Percentiles rank a stretch among this genome's conserved stretches.
Evolutionary conservation across 1,139 yeast genomes (phyloP).

Genomic region (Saccharomyces hybrid): DNA sequence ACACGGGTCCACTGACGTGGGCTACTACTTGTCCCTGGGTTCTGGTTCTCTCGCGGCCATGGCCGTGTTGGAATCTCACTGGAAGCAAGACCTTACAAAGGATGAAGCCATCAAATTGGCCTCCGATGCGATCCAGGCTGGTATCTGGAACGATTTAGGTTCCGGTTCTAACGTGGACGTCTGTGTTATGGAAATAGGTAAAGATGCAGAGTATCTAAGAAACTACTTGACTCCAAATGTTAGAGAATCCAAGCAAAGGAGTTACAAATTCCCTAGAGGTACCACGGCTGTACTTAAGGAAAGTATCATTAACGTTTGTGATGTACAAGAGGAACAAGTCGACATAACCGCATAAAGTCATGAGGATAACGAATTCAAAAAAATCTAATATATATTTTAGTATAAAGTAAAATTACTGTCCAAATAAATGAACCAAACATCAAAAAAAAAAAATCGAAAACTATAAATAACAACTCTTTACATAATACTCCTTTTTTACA

Average conservation of each 20-base stretch:
- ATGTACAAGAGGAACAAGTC: slow-evolving; percentile 61
- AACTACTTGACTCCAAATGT: slow-evolving; percentile 88
- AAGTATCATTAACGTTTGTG: slow-evolving; percentile 56
- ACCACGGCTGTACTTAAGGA: slow-evolving; percentile 79
- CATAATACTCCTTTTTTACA: background rate
- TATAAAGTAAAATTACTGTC: background rate
- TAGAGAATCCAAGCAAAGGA: slow-evolving; percentile 70
- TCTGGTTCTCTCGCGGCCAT: slow-evolving; percentile 99
- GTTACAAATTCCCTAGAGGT: slow-evolving; percentile 82
- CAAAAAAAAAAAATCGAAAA: background rate
- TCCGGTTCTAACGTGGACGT: slow-evolving; percentile 97
- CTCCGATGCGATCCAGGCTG: slow-evolving; percentile 90
- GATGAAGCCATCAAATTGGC: slow-evolving; percentile 89
- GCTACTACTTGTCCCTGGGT: slow-evolving; percentile 85
- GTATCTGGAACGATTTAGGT: slow-evolving; percentile 98
- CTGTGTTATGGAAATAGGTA: slow-evolving; percentile 91
- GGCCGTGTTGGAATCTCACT: slow-evolving; percentile 89
- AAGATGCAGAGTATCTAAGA: slow-evolving; percentile 76
- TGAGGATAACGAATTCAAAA: background rate
- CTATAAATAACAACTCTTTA: background rate
- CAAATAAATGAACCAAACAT: background rate
- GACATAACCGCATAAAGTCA: slow-evolving; percentile 21
- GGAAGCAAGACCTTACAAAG: slow-evolving; percentile 69
- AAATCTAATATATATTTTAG: background rate
- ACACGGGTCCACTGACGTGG: slow-evolving; percentile 95